A percentile compares a stretch with the other conserved stretches of the same genome.
phyloP scores from a whole-genome alignment of 192 early-diverging fungal species.

The Umbelopsis ramanniana region DNA sequence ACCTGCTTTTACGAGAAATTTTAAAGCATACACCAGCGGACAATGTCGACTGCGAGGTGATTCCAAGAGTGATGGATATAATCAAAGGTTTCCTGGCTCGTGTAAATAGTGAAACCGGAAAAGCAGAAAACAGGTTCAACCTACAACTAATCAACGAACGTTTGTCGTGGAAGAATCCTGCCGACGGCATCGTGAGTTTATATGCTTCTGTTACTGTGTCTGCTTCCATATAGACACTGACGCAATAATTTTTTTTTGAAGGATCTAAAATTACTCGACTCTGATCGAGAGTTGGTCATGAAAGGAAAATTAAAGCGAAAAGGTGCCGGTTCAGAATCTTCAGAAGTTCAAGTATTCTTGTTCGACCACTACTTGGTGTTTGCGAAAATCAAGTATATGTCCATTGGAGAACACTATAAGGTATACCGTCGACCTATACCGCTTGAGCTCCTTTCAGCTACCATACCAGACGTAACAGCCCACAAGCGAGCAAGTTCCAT shows the following conservation, averaged over 20 bases:
- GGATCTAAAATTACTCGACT: constrained; percentile 78
- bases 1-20: constrained; percentile 79
- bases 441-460: constrained; percentile 71
- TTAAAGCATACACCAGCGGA: constrained; percentile 78
- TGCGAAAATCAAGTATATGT: constrained; percentile 69
- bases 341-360: constrained; percentile 79
- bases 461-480: not conserved
- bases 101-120: constrained; percentile 89
- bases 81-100: constrained; percentile 76
- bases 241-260: constrained; percentile 34
- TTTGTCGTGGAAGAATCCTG: constrained; percentile 57
- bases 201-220: not conserved
- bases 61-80: constrained; percentile 72
- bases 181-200: constrained; percentile 32
- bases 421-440: constrained; percentile 80
- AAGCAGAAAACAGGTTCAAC: constrained; percentile 86
- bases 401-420: constrained; percentile 64
- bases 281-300: constrained; percentile 73
- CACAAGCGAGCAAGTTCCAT: constrained; percentile 35
- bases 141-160: constrained; percentile 75
- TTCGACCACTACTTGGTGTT: constrained; percentile 91
- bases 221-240: not conserved
- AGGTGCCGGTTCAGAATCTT: constrained; percentile 53
- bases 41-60: constrained; percentile 71
- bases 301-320: constrained; percentile 83